Percentiles rank a stretch among this genome's conserved stretches.
Evolutionary conservation across 139 green algal genomes (phyloP).

Genomic region (Volvox africanus): DNA sequence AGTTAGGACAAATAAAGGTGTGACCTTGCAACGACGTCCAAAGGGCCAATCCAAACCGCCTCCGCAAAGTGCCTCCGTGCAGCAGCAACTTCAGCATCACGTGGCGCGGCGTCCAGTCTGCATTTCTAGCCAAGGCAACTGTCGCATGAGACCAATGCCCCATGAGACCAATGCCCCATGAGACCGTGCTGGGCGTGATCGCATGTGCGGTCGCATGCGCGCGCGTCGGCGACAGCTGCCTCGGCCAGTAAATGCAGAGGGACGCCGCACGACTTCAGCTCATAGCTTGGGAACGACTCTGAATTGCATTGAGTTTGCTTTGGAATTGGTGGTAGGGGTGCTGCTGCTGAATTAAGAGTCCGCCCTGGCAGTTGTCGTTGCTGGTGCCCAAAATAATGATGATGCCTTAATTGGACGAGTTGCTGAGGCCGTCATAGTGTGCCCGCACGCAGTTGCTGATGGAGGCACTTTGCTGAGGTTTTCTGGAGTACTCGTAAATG

Average conservation of each 20-base stretch:
- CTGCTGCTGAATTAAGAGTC: neutral
- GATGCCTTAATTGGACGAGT: neutral
- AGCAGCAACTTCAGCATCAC: no score
- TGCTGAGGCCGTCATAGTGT: neutral
- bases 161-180: no score
- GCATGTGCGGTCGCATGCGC: neutral
- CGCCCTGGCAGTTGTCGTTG: neutral
- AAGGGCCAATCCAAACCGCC: no score
- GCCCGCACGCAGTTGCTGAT: neutral
- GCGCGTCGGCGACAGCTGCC: neutral
- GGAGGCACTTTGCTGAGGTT: neutral
- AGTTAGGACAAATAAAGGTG: no score
- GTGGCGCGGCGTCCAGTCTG: no score
- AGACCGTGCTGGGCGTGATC: no score
- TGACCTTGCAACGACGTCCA: no score
- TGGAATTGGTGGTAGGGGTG: neutral
- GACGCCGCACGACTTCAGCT: neutral
- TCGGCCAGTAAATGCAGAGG: slow-evolving; percentile 37
- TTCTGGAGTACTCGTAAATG: no score
- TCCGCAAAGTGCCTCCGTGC: no score
- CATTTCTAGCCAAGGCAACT: no score
- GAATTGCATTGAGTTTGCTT: neutral
- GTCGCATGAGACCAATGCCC: no score
- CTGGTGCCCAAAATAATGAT: neutral
- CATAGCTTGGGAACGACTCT: no score